These are phyloP conservation scores for Colletotrichum abscissum DNA, from an alignment of 2,329 filamentous ascomycete genomes.

Conservation along the genomic window DNA sequence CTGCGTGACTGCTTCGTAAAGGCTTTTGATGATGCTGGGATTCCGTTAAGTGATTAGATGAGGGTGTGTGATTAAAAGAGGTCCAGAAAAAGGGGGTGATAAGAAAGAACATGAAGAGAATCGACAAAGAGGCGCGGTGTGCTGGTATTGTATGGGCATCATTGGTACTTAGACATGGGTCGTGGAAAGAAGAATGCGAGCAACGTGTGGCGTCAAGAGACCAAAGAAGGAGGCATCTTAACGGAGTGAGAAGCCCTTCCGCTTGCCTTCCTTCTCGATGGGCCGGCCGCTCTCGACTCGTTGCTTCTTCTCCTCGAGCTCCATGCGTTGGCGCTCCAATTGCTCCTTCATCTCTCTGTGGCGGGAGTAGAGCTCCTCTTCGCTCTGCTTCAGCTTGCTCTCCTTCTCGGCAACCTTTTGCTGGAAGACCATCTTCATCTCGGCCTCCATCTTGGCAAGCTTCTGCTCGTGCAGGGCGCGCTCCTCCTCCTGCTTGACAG, in stretches of 20 bases:
- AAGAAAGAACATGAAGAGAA: conserved; percentile 37
- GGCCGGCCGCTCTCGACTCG: conserved; percentile 95
- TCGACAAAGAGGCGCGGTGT: conserved; percentile 62
- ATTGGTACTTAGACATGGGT: conserved; percentile 68
- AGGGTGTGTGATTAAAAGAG: conserved; percentile 37
- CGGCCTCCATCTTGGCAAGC: conserved; percentile 99
- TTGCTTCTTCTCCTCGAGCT: conserved; percentile 98
- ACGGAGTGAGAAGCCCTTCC: conserved; percentile 99
- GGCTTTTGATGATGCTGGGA: conserved; percentile 49
- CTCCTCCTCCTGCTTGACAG: conserved; percentile 99
- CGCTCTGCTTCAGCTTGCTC: conserved; percentile 99
- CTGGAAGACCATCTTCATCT: conserved; percentile 99
- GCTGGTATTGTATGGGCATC: conserved; percentile 70
- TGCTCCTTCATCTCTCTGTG: conserved; percentile 99
- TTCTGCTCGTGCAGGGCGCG: conserved; percentile 98
- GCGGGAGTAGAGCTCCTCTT: conserved; percentile 97
- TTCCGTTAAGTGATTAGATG: conserved; percentile 41
- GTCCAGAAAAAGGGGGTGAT: conserved; percentile 34
- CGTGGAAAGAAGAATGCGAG: conserved; percentile 48
- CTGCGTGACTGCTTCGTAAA: conserved; percentile 50
- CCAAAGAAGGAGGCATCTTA: conserved; percentile 60
- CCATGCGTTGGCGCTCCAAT: conserved; percentile 91
- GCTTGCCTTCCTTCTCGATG: conserved; percentile 97
- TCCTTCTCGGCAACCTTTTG: conserved; percentile 99
- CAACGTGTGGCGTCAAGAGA: conserved; percentile 24